phyloP scores from a whole-genome alignment of 106 monocot genomes.

The Gastrodia elata region DNA sequence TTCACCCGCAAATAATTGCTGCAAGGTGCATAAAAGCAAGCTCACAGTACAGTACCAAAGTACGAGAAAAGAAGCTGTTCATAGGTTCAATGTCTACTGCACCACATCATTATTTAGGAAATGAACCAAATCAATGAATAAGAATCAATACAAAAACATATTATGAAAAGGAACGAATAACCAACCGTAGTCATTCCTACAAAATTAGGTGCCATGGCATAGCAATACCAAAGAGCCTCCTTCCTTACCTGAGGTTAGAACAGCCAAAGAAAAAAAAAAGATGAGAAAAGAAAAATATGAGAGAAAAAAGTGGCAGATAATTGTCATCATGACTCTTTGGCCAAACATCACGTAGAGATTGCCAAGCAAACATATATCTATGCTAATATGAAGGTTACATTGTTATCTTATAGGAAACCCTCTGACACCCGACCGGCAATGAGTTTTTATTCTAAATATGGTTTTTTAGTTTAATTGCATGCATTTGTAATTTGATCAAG shows the following conservation, averaged over 20 bases:
- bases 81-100: background rate
- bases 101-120: background rate
- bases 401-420: no score
- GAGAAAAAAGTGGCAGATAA: background rate
- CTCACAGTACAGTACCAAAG: background rate
- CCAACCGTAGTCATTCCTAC: conserved; percentile 93
- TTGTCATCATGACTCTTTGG: background rate
- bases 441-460: no score
- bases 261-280: background rate
- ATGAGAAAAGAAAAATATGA: background rate
- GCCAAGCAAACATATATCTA: background rate
- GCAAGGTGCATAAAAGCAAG: background rate
- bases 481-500: background rate
- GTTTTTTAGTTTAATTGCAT: background rate
- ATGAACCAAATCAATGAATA: conserved; percentile 1
- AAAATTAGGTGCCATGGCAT: conserved; percentile 79
- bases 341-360: background rate
- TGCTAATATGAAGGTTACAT: background rate
- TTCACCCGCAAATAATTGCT: background rate
- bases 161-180: background rate
- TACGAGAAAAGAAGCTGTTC: background rate
- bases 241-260: conserved; percentile 75
- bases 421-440: no score
- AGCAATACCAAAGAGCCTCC: conserved; percentile 92
- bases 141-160: background rate